Evolutionary conservation across 2,329 filamentous ascomycete genomes (phyloP), one percentile per base, ranked within the genome.

Genomic region (Seiridium unicorne): DNA sequence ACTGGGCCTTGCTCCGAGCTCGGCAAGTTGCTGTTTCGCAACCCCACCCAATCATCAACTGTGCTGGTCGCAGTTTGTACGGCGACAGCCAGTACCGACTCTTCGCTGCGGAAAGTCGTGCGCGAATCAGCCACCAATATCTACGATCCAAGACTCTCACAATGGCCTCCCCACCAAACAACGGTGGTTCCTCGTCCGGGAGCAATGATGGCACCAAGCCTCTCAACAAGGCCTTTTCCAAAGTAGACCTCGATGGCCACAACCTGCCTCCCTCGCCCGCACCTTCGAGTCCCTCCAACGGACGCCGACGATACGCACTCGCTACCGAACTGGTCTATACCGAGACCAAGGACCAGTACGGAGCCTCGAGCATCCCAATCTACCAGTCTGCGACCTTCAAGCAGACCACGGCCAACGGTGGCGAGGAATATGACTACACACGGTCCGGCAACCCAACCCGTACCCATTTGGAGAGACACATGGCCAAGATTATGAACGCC

Each of bases 331-430:
- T 99, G 64, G 95, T 99, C 62, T 98, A 94, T 76, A 98, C 94
- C 56, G 95, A 99, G 69, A 88, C 90, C 74, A 95, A 89, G 77
- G 95, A 99, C 76, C 95, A 99, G 80, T 97, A 98, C 81, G 96
- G 96, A 72, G 87, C 95, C 60, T 97, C 92, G 68, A 98, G 93
- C 76, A 89, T 96, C 69, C 95, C 95, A 58, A 98, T 99, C 72
- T 99, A 99, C 77, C 95, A 97, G 84, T 96, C 92, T 54, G 96
- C 95, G 54, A 99, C 95, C 44, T 99, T 99, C 83, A 99, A 99
- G 79, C 95, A 98, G 77, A 86, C 85, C 31, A 92, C 90, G 18
- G 89, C 90, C 63, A 83, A 78, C 51, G 92, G 91, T 61, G 92
- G 92, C 62, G 90, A 86, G 71, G 93, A 98, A 76, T 99, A 98